Evolutionary conservation across 2,329 filamentous ascomycete species (phyloP).

Genomic region (Claviceps humidiphila): DNA sequence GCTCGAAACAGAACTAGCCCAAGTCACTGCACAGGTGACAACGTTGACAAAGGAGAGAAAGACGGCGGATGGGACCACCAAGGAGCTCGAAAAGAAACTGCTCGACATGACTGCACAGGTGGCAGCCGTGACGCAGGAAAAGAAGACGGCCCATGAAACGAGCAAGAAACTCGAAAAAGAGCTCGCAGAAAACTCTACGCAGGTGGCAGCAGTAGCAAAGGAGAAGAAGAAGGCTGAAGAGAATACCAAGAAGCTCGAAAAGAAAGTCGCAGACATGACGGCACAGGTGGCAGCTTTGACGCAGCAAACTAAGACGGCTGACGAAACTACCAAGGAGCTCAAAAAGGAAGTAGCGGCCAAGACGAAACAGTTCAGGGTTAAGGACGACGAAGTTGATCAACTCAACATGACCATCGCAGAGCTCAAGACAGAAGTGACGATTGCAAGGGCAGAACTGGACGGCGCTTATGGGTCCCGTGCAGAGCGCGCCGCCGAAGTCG

Average conservation of each 20-base stretch:
- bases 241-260: slow-evolving; percentile 13
- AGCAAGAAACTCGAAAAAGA: slow-evolving; percentile 15
- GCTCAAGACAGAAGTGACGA: slow-evolving; percentile 48
- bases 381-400: slow-evolving; percentile 36
- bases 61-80: slow-evolving; percentile 15
- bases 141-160: slow-evolving; percentile 15
- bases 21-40: slow-evolving; percentile 11
- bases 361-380: slow-evolving; percentile 31
- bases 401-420: slow-evolving; percentile 40
- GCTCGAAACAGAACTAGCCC: slow-evolving; percentile 14
- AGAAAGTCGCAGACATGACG: slow-evolving; percentile 13
- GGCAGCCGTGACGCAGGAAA: slow-evolving; percentile 16
- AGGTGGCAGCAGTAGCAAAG: slow-evolving; percentile 16
- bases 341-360: slow-evolving; percentile 18
- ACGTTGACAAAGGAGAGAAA: slow-evolving; percentile 15
- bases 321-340: slow-evolving; percentile 15
- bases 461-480: slow-evolving; percentile 46
- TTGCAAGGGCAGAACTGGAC: slow-evolving; percentile 48
- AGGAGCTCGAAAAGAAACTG: slow-evolving; percentile 14
- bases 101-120: slow-evolving; percentile 21
- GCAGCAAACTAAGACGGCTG: slow-evolving; percentile 14
- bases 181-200: slow-evolving; percentile 5
- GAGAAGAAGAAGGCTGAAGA: slow-evolving; percentile 16
- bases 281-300: slow-evolving; percentile 16
- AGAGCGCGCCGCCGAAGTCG: slow-evolving; percentile 44